Conservation (phyloP, 768 basidiomycete species). For the Russula abietina region DNA sequence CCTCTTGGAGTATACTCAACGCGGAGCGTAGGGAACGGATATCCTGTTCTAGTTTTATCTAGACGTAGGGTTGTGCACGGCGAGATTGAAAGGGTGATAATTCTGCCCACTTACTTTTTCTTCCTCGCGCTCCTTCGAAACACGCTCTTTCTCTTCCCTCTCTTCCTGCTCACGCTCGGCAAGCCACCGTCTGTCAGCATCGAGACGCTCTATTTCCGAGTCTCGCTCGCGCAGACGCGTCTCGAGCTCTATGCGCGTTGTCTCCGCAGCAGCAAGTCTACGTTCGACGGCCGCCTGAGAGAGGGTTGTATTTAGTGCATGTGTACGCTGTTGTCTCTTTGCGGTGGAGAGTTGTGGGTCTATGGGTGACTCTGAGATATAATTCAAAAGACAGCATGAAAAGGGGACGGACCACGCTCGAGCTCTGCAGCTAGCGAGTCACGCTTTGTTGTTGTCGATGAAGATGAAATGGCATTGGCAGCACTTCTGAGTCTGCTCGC, state of each 20-base stretch:
- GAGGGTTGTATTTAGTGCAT: constrained; percentile 56
- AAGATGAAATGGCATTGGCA: neutral
- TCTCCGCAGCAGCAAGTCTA: constrained; percentile 57
- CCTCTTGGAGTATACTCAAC: constrained; percentile 47
- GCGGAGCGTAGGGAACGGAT: constrained; percentile 46
- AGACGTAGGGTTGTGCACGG: neutral
- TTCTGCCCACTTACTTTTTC: constrained; percentile 48
- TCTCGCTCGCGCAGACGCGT: constrained; percentile 64
- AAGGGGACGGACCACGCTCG: constrained; percentile 47
- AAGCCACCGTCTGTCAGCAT: constrained; percentile 63
- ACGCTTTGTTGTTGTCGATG: constrained; percentile 45
- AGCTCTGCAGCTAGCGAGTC: constrained; percentile 64
- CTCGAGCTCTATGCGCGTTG: constrained; percentile 59
- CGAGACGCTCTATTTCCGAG: constrained; percentile 53
- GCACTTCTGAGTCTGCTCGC: constrained; percentile 7
- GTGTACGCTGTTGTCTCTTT: constrained; percentile 61
- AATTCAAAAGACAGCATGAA: neutral
- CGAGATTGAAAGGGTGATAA: neutral
- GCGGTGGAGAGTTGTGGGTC: constrained; percentile 61
- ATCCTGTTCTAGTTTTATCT: constrained; percentile 49
- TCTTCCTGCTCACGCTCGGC: constrained; percentile 65
- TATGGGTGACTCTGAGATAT: constrained; percentile 27
- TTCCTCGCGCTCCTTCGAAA: constrained; percentile 44
- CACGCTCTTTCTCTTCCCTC: constrained; percentile 57
- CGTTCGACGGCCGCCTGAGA: constrained; percentile 60